These are phyloP conservation scores for Calocybe gangraenosa DNA, from an alignment of 768 basidiomycete species.

Conservation along the genomic window DNA sequence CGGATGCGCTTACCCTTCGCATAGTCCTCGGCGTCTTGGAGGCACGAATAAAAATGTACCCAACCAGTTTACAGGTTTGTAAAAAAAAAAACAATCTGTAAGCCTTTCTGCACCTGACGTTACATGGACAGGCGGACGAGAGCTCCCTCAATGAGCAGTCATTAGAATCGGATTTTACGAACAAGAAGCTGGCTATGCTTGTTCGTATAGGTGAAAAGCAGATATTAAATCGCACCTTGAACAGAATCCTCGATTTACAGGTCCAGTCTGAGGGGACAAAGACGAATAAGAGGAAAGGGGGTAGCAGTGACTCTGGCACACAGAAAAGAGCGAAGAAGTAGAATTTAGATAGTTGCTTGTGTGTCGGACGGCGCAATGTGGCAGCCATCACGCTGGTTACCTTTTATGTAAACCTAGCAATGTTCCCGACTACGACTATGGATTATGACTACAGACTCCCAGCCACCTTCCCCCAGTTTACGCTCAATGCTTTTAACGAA, in stretches of 20 bases:
- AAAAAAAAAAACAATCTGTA: conserved; percentile 1
- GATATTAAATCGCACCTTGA: conserved; percentile 39
- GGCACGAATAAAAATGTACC: conserved; percentile 50
- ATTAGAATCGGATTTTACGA: conserved; percentile 16
- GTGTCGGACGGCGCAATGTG: too few species aligned
- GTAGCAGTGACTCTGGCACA: conserved; percentile 3
- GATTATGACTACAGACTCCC: conserved; percentile 10
- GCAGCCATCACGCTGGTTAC: too few species aligned
- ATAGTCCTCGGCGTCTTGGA: conserved; percentile 47
- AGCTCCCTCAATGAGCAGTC: conserved; percentile 34
- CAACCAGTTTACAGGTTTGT: conserved; percentile 56
- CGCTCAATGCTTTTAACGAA: conserved; percentile 13
- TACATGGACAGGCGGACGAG: conserved; percentile 44
- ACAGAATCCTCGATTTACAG: conserved; percentile 16
- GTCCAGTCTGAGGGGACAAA: conserved; percentile 3
- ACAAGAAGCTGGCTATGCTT: conserved; percentile 58
- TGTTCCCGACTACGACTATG: conserved; percentile 12
- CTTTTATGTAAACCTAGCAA: not conserved
- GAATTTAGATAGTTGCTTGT: too few species aligned
- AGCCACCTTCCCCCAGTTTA: conserved; percentile 9
- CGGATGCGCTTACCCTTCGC: conserved; percentile 42
- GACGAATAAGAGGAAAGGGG: conserved; percentile 15
- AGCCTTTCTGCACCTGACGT: conserved; percentile 1
- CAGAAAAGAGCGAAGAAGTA: conserved; percentile 11
- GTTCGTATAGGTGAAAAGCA: conserved; percentile 81